Conservation (phyloP, 768 basidiomycete genomes). For the Podaxis rugospora region DNA sequence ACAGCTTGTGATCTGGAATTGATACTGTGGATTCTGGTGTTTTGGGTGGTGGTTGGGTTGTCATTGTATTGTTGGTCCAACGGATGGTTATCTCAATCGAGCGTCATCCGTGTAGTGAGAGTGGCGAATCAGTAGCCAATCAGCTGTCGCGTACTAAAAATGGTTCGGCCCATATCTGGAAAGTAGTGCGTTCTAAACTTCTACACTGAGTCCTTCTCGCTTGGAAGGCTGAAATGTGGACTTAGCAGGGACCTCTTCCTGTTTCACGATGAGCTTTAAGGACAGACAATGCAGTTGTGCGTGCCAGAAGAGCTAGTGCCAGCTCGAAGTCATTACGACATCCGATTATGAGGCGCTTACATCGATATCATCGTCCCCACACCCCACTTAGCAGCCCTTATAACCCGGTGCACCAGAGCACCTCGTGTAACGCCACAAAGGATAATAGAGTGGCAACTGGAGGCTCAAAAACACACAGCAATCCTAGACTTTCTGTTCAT, state of each 20-base stretch:
- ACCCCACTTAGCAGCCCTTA: neutral
- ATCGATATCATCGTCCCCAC: neutral
- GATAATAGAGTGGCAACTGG: too few species aligned
- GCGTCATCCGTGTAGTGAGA: neutral
- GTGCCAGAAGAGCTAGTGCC: neutral
- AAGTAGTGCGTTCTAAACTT: neutral
- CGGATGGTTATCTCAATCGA: neutral
- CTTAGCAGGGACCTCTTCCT: neutral
- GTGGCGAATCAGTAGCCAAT: neutral
- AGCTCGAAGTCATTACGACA: neutral
- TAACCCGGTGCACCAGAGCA: neutral
- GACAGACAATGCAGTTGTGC: neutral
- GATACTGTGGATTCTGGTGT: slow-evolving; percentile 22
- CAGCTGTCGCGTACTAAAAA: neutral
- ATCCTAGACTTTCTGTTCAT: too few species aligned
- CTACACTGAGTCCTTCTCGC: neutral
- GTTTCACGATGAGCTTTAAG: neutral
- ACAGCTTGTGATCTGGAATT: slow-evolving; percentile 59
- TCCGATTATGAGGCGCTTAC: neutral
- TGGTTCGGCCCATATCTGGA: neutral
- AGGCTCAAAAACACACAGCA: too few species aligned
- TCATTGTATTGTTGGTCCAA: neutral
- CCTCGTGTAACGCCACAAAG: too few species aligned
- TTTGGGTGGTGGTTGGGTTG: neutral
- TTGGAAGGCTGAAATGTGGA: too few species aligned